Base-by-base conservation (phyloP, 495 filamentous ascomycete genomes). In the Terfezia claveryi region DNA sequence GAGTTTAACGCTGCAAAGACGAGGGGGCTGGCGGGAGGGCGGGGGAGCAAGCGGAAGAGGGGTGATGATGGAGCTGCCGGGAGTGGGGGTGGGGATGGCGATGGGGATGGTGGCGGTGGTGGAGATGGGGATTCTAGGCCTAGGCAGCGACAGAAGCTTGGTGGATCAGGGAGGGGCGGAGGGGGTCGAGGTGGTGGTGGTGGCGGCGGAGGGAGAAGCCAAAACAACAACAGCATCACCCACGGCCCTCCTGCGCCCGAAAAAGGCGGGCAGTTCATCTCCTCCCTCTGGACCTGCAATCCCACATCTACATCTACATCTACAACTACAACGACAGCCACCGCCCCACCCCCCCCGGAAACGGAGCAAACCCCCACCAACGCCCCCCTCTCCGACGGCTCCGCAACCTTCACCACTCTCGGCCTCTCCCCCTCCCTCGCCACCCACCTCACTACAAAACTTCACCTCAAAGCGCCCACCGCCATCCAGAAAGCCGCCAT, bases 401-500 rank as follows among this genome's bases (percentile, higher is more conserved):
- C 87, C 23, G 80, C 81, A 60, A 91, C 80, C 23, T 98, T 98
- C 59, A 84, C 78, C 14, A 76, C 78, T 8, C 71, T 98, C 27
- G 88, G 88, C 2, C 65, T 96, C 32, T 89, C 85, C 16, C 69
- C 78, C 1, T 75, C 76, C 23, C 71, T 96, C 20, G 86, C 88
- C 3, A 77, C 80, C 44, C 87, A 94, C 67, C 71, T 98, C 36
- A 76, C 86, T 2, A 79, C 80, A 1, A 95, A 94, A 65, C 74
- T 98, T 44, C 77, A 83, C 52, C 74, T 98, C 64, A 92, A 85
- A 64, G 81, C 85, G 2, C 91, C 91, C 14, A 98, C 91, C 0
- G 87, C 83, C 7, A 94, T 98, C 65, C 91, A 98, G 68, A 91
- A 85, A 59, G 81, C 80, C 50, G 82, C 87, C 0, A 80, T 98